Conservation (phyloP, 768 basidiomycete genomes). For the Suillus plorans region DNA sequence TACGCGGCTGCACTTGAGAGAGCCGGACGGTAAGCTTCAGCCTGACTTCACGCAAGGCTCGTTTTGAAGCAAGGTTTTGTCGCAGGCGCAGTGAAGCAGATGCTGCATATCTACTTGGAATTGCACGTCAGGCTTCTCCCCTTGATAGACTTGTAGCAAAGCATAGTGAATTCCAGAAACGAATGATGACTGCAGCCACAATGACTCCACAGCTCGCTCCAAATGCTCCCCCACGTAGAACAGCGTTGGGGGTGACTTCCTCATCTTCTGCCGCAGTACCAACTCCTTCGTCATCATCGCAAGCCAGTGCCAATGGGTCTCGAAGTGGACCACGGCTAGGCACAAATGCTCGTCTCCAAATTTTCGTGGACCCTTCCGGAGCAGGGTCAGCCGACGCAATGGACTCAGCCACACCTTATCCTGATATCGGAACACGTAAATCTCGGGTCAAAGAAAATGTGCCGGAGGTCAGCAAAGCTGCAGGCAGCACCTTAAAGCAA, state of each 20-base stretch:
- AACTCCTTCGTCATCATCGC: slow-evolving; percentile 16
- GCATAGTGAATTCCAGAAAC: slow-evolving; percentile 87
- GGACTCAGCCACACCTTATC: slow-evolving; percentile 52
- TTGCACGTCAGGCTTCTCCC: slow-evolving; percentile 79
- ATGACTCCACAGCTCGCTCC: slow-evolving; percentile 37
- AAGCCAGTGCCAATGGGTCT: slow-evolving; percentile 29
- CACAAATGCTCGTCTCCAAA: slow-evolving; percentile 59
- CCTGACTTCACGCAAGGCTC: slow-evolving; percentile 31
- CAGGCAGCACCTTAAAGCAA: slow-evolving; percentile 65
- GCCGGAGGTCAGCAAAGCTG: slow-evolving; percentile 66
- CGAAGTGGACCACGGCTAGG: slow-evolving; percentile 33
- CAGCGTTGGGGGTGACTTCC: slow-evolving; percentile 46
- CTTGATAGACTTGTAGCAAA: slow-evolving; percentile 76
- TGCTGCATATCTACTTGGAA: slow-evolving; percentile 82
- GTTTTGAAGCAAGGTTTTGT: slow-evolving; percentile 10
- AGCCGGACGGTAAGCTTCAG: slow-evolving; percentile 63
- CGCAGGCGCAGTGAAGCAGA: slow-evolving; percentile 86
- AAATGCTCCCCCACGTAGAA: slow-evolving; percentile 38
- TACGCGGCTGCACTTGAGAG: slow-evolving; percentile 83
- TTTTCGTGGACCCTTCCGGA: slow-evolving; percentile 74
- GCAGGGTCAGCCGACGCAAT: slow-evolving; percentile 45
- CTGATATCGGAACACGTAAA: slow-evolving; percentile 76
- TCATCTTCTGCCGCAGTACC: slow-evolving; percentile 36
- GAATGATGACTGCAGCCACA: slow-evolving; percentile 67
- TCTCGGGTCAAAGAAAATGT: slow-evolving; percentile 78